Percentiles rank a stretch among this genome's conserved stretches.
Evolutionary conservation across 169 alveolate species (phyloP).

Genomic region (Theileria annulata): DNA sequence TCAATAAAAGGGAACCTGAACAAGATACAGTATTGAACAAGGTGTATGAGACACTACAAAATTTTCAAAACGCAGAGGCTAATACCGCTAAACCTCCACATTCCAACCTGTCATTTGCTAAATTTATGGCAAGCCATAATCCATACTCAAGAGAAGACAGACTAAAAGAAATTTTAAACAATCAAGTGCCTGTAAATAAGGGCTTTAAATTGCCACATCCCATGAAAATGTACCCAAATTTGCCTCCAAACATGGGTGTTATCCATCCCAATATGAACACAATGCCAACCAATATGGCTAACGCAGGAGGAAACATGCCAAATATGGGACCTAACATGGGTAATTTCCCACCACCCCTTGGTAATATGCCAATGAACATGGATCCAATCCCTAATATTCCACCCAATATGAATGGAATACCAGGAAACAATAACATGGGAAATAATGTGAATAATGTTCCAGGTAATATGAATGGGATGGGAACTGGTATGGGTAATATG

Average conservation of each 20-base stretch:
- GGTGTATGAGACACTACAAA: slow-evolving; percentile 17
- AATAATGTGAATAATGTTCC: background rate
- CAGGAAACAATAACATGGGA: background rate
- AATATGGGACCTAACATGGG: background rate
- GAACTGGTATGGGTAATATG: background rate
- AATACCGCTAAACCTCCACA: background rate
- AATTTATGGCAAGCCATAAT: background rate
- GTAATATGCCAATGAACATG: slow-evolving; percentile 9
- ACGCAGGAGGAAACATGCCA: background rate
- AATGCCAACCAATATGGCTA: too few relatives aligned
- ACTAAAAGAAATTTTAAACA: background rate
- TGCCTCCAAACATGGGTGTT: background rate
- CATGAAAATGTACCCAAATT: background rate
- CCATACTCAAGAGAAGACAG: background rate
- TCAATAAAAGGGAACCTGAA: background rate
- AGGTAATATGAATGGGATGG: slow-evolving; percentile 5
- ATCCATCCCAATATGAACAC: background rate
- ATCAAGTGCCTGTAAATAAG: background rate
- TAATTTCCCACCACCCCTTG: background rate
- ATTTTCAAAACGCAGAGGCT: slow-evolving; percentile 13
- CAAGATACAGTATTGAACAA: slow-evolving; percentile 4
- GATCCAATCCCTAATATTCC: slow-evolving; percentile 7
- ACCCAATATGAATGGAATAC: background rate
- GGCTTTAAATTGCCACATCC: background rate
- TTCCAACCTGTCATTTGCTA: background rate